Evolutionary conservation across 1,139 yeast genomes (phyloP).

Genomic region (Hyphopichia khmerensis): DNA sequence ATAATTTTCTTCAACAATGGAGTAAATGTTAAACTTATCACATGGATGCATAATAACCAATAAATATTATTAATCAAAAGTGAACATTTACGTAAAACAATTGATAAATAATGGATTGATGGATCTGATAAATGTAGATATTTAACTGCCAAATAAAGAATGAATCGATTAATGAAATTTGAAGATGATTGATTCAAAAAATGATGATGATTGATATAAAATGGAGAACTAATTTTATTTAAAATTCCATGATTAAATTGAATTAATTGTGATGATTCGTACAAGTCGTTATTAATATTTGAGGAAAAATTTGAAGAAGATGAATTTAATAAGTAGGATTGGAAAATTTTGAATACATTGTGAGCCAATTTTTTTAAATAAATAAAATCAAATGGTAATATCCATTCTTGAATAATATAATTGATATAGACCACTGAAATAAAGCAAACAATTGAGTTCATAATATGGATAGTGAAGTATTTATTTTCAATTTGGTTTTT

Average conservation of each 20-base stretch:
- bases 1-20: conserved; percentile 27
- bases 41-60: conserved; percentile 42
- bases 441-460: conserved; percentile 30
- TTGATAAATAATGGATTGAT: conserved; percentile 4
- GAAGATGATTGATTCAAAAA: conserved; percentile 14
- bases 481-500: conserved; percentile 15
- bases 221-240: conserved; percentile 1
- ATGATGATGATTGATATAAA: conserved; percentile 8
- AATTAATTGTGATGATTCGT: not conserved
- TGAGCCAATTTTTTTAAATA: not conserved
- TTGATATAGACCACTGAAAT: conserved; percentile 28
- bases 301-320: not conserved
- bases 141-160: conserved; percentile 6
- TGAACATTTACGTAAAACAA: conserved; percentile 8
- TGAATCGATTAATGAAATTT: conserved; percentile 12
- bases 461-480: conserved; percentile 18
- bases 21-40: conserved; percentile 36
- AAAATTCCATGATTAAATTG: not conserved
- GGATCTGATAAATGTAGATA: conserved; percentile 8
- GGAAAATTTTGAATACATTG: not conserved
- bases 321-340: not conserved
- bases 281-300: not conserved
- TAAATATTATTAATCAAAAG: conserved; percentile 29
- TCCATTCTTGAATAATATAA: conserved; percentile 17
- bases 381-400: not conserved